Evolutionary conservation across 768 basidiomycete genomes (phyloP), one percentile per base, ranked within the genome.

Genomic region (Russula earlei): DNA sequence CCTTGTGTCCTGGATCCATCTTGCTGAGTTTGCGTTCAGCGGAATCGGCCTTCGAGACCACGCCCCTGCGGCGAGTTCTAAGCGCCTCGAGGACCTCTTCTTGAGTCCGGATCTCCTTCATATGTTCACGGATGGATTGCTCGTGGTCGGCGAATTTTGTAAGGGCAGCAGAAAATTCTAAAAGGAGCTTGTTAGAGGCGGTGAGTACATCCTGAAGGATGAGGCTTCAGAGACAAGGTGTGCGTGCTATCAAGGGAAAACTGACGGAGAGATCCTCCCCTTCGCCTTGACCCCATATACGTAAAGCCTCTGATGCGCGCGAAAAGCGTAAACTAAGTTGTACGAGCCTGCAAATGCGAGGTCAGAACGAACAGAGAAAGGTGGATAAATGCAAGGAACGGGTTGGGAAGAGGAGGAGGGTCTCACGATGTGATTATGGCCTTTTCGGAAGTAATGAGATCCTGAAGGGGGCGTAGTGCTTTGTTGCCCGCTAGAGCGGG

Each of bases 1-100:
- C 87, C 75, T 95, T 97, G 72, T 94, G 82, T 68, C 93, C 90
- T 0, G 87, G 77, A 60, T 78, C 79, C 92, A 96, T 94, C 73
- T 86, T 95, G 69, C 77, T 80, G 36, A 97, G 77, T 67, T 94
- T 95, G 74, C 78, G 87, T 62, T 95, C 91, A 2, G 90, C 91
- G 17, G 79, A 70, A 52, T 95, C 92, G 0, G 91, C 87, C 59
- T 85, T 85, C 24, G 77, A 69, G 10, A 75, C 76, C 5, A 92
- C 74, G 10, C 74, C 73, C 61, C 83, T 82, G 49, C 91, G 75
- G 17, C 85, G 78, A 14, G 83, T 79, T 62, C 82, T 84, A 14
- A 91, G 70, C 4, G 87, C 85, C 52, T 89, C 89, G 2, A 96
- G 77, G 3, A 72, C 75, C 66, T 97, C 93, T 67, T 97, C 93